Percentiles rank a stretch among this genome's conserved stretches.
Evolutionary conservation across 1,284 basidiomycete species (phyloP).

Genomic region (Moniliophthora roreri): DNA sequence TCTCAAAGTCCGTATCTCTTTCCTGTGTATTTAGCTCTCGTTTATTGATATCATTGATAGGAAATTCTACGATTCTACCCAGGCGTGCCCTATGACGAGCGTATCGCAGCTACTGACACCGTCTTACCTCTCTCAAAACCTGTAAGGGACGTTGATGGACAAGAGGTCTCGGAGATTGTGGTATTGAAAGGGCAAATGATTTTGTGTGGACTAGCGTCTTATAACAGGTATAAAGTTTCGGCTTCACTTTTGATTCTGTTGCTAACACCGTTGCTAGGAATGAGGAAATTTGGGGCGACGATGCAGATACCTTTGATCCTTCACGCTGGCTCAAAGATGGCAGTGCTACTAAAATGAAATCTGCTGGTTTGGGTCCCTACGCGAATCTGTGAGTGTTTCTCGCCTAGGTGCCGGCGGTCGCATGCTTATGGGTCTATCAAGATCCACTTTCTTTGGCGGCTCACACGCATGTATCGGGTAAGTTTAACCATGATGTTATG

Average conservation of each 20-base stretch:
- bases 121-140: slow-evolving; percentile 13
- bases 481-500: too few relatives aligned
- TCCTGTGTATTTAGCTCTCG: not conserved
- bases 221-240: slow-evolving; percentile 6
- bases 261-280: not conserved
- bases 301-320: slow-evolving; percentile 12
- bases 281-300: slow-evolving; percentile 8
- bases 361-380: slow-evolving; percentile 6
- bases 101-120: slow-evolving; percentile 6
- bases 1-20: slow-evolving; percentile 1
- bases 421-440: not conserved
- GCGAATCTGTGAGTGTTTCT: slow-evolving; percentile 6
- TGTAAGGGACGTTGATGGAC: slow-evolving; percentile 1
- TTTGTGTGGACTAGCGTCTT: slow-evolving; percentile 2
- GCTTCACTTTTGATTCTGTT: not conserved
- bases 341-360: not conserved
- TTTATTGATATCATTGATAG: not conserved
- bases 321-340: slow-evolving; percentile 8
- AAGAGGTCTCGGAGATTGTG: slow-evolving; percentile 1
- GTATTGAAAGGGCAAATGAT: slow-evolving; percentile 10
- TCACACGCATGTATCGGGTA: not conserved
- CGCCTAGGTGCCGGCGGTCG: too few relatives aligned
- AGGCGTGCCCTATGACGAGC: slow-evolving; percentile 8
- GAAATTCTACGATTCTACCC: slow-evolving; percentile 14
- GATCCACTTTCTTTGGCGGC: slow-evolving; percentile 11